Percentiles rank a stretch among this genome's conserved stretches.
phyloP scores from a whole-genome alignment of 495 filamentous ascomycete genomes.

The Clavariopsis aquatica region DNA sequence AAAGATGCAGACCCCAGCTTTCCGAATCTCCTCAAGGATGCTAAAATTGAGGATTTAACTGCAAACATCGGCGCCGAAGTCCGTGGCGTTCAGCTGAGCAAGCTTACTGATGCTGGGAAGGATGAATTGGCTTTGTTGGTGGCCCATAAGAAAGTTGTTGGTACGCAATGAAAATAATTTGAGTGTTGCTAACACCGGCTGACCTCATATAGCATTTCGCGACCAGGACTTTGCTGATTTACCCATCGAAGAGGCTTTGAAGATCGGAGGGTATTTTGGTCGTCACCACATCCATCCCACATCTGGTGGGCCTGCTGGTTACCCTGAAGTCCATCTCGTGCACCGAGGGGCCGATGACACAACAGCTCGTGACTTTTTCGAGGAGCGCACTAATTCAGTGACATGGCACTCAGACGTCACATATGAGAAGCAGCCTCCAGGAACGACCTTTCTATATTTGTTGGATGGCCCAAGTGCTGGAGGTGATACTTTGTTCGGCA shows the following conservation, averaged over 20 bases:
- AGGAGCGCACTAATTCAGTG: slow-evolving; percentile 65
- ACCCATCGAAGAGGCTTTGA: slow-evolving; percentile 66
- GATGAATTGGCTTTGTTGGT: slow-evolving; percentile 80
- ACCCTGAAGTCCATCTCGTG: slow-evolving; percentile 77
- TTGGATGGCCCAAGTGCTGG: slow-evolving; percentile 75
- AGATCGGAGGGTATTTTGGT: slow-evolving; percentile 78
- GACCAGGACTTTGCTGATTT: slow-evolving; percentile 77
- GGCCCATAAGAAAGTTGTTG: slow-evolving; percentile 75
- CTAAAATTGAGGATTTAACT: slow-evolving; percentile 60
- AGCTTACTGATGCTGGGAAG: slow-evolving; percentile 65
- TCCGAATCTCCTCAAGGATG: slow-evolving; percentile 64
- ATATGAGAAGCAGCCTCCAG: slow-evolving; percentile 82
- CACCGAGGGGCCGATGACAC: slow-evolving; percentile 69
- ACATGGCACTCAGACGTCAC: slow-evolving; percentile 83
- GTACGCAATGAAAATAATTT: slow-evolving; percentile 16
- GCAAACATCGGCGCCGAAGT: slow-evolving; percentile 77
- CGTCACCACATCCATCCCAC: slow-evolving; percentile 83
- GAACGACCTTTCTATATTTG: slow-evolving; percentile 78
- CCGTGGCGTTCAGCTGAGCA: slow-evolving; percentile 72
- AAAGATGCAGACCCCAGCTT: slow-evolving; percentile 67
- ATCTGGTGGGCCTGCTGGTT: slow-evolving; percentile 67
- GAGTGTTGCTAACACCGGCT: neutral
- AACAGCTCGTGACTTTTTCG: slow-evolving; percentile 59
- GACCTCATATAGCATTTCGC: slow-evolving; percentile 59
- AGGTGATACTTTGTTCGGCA: slow-evolving; percentile 76